Conservation (phyloP, 2,329 filamentous ascomycete genomes). For the Phyllosticta capitalensis region DNA sequence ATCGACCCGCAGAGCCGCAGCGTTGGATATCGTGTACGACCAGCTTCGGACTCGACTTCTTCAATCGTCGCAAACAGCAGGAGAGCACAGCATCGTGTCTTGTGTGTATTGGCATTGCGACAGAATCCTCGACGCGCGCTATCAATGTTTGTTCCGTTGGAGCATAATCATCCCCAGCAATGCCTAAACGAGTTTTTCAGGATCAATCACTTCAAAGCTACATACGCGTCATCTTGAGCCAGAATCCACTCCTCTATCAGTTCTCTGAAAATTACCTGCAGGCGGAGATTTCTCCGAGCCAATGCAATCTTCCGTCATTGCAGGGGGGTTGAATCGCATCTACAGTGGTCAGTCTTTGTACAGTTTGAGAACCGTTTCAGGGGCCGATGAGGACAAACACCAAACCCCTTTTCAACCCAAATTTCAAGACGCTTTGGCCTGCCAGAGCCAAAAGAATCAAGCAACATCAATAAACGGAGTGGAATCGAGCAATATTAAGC, state of each 20-base stretch:
- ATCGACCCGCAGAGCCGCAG: not conserved
- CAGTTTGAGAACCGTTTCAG: not conserved
- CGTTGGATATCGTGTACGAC: not conserved
- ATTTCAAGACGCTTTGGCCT: too few relatives aligned
- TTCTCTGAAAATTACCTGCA: not conserved
- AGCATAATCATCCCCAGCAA: not conserved
- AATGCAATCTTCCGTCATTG: not conserved
- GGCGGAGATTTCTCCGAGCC: not conserved
- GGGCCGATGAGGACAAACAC: not conserved
- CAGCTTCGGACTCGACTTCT: not conserved
- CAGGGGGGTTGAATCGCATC: not conserved
- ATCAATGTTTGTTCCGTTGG: not conserved
- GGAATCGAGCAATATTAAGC: not conserved
- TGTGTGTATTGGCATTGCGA: not conserved
- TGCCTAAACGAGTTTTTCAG: not conserved
- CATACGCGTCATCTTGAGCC: not conserved
- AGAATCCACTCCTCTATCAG: not conserved
- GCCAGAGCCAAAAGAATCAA: not conserved
- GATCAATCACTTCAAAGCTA: not conserved
- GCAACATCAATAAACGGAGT: not conserved
- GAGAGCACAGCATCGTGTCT: not conserved
- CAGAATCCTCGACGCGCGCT: not conserved
- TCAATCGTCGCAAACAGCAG: not conserved
- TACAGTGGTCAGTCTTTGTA: not conserved
- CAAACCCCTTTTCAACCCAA: not conserved